phyloP scores from a whole-genome alignment of 768 basidiomycete genomes.

The Agrocybe chaxingu region DNA sequence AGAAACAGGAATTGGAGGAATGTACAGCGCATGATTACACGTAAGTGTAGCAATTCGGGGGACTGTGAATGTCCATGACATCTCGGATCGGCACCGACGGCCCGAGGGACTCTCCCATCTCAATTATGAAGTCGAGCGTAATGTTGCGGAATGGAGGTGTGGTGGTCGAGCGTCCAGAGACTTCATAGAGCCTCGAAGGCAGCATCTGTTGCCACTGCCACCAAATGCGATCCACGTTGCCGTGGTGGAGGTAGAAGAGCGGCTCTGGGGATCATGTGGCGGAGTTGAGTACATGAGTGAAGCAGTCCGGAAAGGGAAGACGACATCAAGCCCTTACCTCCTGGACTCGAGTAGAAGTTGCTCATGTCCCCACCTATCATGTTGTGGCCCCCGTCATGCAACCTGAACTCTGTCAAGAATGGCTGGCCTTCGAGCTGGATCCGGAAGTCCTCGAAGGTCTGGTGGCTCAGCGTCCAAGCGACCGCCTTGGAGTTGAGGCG shows the following conservation, averaged over 20 bases:
- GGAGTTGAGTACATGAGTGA: not conserved
- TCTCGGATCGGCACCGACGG: conserved; percentile 25
- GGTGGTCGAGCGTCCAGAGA: conserved; percentile 29
- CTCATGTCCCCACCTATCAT: conserved; percentile 31
- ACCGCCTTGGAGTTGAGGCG: conserved; percentile 22
- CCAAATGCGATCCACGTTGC: conserved; percentile 38
- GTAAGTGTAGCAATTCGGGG: conserved; percentile 29
- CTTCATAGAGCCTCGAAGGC: conserved; percentile 24
- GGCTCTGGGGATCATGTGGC: conserved; percentile 23
- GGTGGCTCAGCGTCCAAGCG: conserved; percentile 18
- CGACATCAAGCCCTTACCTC: conserved; percentile 23
- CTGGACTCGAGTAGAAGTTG: conserved; percentile 36
- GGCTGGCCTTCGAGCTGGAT: conserved; percentile 32
- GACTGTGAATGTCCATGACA: conserved; percentile 28
- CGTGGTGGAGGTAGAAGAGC: conserved; percentile 37
- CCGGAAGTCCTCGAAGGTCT: conserved; percentile 30
- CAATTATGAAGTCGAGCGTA: conserved; percentile 29
- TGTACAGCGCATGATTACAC: conserved; percentile 3
- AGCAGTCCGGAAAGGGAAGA: not conserved
- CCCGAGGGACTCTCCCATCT: conserved; percentile 24
- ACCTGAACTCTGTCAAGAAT: conserved; percentile 17
- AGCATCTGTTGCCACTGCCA: conserved; percentile 32
- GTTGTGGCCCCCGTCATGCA: conserved; percentile 37
- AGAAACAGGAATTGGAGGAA: not conserved
- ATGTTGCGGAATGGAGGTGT: conserved; percentile 26